A percentile compares a stretch with the other conserved stretches of the same genome.
Conservation (phyloP, 495 filamentous ascomycete genomes). For the Aspergillus funiculosus region DNA sequence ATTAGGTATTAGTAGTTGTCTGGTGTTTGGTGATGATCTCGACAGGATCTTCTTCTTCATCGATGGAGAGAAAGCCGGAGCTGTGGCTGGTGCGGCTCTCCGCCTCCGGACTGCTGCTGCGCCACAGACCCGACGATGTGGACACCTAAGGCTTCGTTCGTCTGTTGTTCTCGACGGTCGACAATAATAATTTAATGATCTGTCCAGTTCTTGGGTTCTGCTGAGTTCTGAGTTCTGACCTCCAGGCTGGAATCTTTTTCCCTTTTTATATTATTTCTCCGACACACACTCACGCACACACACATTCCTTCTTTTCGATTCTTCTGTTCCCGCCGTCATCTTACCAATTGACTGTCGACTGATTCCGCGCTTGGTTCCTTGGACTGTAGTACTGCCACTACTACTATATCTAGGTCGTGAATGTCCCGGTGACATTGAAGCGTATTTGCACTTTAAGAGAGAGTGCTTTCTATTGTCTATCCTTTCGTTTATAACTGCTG, state of each 20-base stretch:
- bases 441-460: background rate
- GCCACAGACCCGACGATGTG: background rate
- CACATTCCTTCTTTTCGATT: conserved; percentile 6
- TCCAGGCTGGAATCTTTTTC: conserved; percentile 7
- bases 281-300: too few species aligned
- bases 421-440: conserved; percentile 31
- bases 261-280: conserved; percentile 13
- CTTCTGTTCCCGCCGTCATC: conserved; percentile 2
- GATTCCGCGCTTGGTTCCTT: conserved; percentile 7
- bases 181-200: conserved; percentile 17
- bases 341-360: conserved; percentile 10
- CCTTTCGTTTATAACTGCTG: conserved; percentile 6
- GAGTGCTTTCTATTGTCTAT: conserved; percentile 14
- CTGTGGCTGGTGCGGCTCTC: background rate
- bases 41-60: conserved; percentile 6
- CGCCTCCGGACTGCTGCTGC: background rate
- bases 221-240: conserved; percentile 16
- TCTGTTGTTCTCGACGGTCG: conserved; percentile 3
- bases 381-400: conserved; percentile 17
- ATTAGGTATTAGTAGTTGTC: background rate
- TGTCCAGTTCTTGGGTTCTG: conserved; percentile 22
- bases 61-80: background rate
- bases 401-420: conserved; percentile 18
- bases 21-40: background rate
- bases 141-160: conserved; percentile 5